Evolutionary conservation across 1,284 basidiomycete genomes (phyloP), one percentile per base, ranked within the genome.

Genomic region (Moesziomyces sp.): DNA sequence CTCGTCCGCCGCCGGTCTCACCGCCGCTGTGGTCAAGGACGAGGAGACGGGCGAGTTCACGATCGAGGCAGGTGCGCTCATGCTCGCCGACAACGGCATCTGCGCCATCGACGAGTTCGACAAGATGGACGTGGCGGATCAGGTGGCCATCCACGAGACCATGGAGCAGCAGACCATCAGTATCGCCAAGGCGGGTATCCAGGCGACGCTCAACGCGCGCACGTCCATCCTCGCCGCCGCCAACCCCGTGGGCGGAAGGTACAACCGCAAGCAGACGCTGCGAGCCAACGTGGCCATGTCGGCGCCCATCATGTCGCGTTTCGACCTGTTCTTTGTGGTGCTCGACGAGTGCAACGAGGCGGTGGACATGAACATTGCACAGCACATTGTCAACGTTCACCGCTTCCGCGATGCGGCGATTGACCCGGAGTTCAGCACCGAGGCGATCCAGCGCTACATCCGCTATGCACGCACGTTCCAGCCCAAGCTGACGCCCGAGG

Each of bases 151-250:
- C 77, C 97, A 99, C 88, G 96, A 99, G 88, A 95, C 97, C 2
- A 99, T 99, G 96, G 96, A 99, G 89, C 96, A 99, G 86, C 96
- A 99, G 87, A 99, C 96, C 1, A 98, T 99, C 81, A 97, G 94
- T 38, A 98, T 99, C 76, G 97, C 97, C 55, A 99, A 99, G 85
- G 97, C 97, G 3, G 97, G 97, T 68, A 98, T 99, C 76, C 96
- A 99, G 83, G 96, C 97, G 1, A 99, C 97, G 0, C 89, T 99
- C 52, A 99, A 99, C 80, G 97, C 97, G 0, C 91, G 96, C 13
- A 99, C 96, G 0, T 97, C 94, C 1, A 99, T 99, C 73, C 89
- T 99, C 26, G 97, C 97, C 1, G 97, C 97, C 23, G 96, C 97
- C 19, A 99, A 99, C 86, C 97, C 97, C 18, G 89, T 99, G 42